Evolutionary conservation across 257 asterid genomes (phyloP), one percentile per base, ranked within the genome.

Genomic region (Capsicum rhomboideum): DNA sequence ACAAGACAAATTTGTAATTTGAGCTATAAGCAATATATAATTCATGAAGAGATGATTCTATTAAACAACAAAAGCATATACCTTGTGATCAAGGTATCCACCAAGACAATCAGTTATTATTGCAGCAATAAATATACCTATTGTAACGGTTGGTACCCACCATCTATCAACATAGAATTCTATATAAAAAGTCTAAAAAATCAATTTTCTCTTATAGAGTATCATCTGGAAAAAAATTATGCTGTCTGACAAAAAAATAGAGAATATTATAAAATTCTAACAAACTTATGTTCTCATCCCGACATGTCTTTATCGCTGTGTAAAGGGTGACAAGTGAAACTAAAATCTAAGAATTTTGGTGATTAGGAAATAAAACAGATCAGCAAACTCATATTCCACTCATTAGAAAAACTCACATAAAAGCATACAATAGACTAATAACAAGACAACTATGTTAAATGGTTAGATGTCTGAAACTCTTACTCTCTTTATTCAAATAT

Each of bases 61-160:
- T 77, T 16, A 52, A 67, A 71, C 68, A 80, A 67, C 58, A 77
- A 56, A 85, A 84, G 59, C 78, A 72, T 2, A 77, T 88, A 96
- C 99, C 98, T 91, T 94, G 77, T 98, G 89, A 74, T 98, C 99
- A 86, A 96, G 97, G 88, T 94, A 94, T 26, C 98, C 98, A 86
- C 94, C 98, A 82, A 94, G 98, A 98, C 99, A 96, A 92, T 96
- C 99, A 10, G 98, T 96, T 72, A 94, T 77, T 54, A 98, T 94
- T 20, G 99, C 99, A 28, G 91, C 92, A 67, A 94, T 67, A 82
- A 96, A 96, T 79, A 96, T 94, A 66, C 93, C 93, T 34, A 97
- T 91, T 28, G 99, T 92, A 34, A 89, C 93, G 75, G 90, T 78
- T 0, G 99, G 94, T 79, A n/a, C 98, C 98, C 98, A 96, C 95